These are phyloP conservation scores for Lepidium aucheri DNA, from an alignment of 345 rosid species.

Conservation along the genomic window DNA sequence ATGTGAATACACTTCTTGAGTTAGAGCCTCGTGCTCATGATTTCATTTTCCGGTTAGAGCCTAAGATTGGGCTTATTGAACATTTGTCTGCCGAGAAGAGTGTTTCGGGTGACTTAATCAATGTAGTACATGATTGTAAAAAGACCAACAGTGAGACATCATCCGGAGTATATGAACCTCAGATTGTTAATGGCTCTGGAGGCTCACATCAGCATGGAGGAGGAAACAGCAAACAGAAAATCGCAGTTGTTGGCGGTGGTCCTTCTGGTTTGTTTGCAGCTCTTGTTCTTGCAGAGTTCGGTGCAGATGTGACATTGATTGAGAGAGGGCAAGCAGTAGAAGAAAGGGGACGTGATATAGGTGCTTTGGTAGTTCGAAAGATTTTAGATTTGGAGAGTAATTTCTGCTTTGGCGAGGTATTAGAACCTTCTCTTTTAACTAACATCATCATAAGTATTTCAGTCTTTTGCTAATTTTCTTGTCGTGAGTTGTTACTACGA, in stretches of 20 bases:
- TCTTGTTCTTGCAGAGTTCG: conserved; percentile 91
- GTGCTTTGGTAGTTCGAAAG: conserved; percentile 69
- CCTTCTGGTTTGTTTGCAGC: conserved; percentile 93
- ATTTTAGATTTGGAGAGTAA: conserved; percentile 82
- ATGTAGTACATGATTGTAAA: conserved; percentile 42
- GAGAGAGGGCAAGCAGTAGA: conserved; percentile 98
- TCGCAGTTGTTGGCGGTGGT: conserved; percentile 86
- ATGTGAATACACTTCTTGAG: conserved; percentile 58
- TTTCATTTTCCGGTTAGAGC: conserved; percentile 65
- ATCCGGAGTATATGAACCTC: conserved; percentile 17
- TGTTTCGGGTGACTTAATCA: conserved; percentile 47
- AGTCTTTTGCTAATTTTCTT: background rate
- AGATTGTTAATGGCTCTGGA: conserved; percentile 9
- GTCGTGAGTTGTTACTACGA: background rate
- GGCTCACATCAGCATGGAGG: conserved; percentile 18
- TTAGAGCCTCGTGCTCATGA: conserved; percentile 85
- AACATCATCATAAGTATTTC: background rate
- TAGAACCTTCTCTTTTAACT: conserved; percentile 2
- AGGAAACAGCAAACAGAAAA: conserved; percentile 41
- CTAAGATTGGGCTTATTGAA: conserved; percentile 63
- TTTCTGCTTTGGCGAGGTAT: conserved; percentile 98
- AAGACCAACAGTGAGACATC: conserved; percentile 6
- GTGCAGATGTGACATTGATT: conserved; percentile 83
- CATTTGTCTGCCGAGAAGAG: conserved; percentile 36
- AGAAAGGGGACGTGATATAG: conserved; percentile 91